Base-by-base conservation (phyloP, 352 stramenopile genomes). In the Halophytophthora batemanensis region DNA sequence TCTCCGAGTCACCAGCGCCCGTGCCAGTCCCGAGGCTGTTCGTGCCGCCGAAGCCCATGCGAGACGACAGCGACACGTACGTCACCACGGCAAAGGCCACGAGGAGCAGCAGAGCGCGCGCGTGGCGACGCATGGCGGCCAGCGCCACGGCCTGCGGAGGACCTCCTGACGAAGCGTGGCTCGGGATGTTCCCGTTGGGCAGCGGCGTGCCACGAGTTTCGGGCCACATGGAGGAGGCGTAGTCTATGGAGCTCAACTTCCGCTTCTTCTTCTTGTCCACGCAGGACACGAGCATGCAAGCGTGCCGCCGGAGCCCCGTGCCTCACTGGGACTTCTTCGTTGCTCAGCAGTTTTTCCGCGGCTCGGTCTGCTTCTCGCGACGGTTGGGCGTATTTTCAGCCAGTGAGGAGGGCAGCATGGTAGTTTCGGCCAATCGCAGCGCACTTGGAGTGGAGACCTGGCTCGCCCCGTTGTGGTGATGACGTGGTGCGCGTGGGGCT, bases 221-320 rank as follows among this genome's bases (percentile, higher is more conserved):
- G 37, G 60, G 57, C 76, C 76, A 87, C 77, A 89, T 86, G 58
- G 48, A 64, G 35, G 49, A 53, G 46, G 35, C 53, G 25, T 70
- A 52, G 46, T 75, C 80, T 44, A 85, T 53, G 25, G 71, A 80
- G 52, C 80, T 91, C 41, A 84, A 74, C 76, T 91, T 91, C 56
- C 80, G 80, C 70, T 91, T 91, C 75, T 91, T 91, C 66, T 85
- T 79, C 23, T 53, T 61, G 56, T 71, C 66, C 15, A 70, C 52
- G 45, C 69, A 77, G 55, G 56, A 56, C 45, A 61, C 39, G 51
- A 64, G 60, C 64, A 73, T 73, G 43, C 55, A 64, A 50, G 44
- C 33, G 33, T 14, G 11, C 11, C 45, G 49, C 48, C 43, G 42
- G 41, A 37, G 36, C 36, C n/a, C 14, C 28, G 3, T 13, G 37